phyloP scores from a whole-genome alignment of 192 early-diverging fungal genomes.

The Entomortierella beljakovae region DNA sequence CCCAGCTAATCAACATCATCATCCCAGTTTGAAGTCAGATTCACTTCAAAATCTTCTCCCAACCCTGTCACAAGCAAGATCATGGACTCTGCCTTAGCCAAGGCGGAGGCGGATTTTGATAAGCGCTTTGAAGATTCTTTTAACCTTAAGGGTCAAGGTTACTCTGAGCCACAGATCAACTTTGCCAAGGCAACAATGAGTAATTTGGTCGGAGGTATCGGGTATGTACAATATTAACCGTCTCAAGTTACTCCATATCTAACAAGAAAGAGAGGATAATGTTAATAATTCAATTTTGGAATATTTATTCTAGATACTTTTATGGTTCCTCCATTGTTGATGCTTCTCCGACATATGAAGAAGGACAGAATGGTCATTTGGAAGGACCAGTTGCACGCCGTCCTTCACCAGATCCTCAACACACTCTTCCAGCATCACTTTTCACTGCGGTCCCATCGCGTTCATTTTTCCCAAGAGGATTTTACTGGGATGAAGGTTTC shows the following conservation, averaged over 20 bases:
- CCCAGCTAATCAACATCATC: neutral
- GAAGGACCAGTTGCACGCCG: slow-evolving; percentile 52
- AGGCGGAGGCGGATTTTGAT: slow-evolving; percentile 66
- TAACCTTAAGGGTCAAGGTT: slow-evolving; percentile 74
- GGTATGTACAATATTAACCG: slow-evolving; percentile 57
- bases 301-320: slow-evolving; percentile 64
- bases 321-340: slow-evolving; percentile 83
- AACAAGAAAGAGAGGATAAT: neutral
- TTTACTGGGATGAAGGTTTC: slow-evolving; percentile 97
- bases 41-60: slow-evolving; percentile 41
- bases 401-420: slow-evolving; percentile 61
- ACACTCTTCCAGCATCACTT: slow-evolving; percentile 74
- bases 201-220: slow-evolving; percentile 91
- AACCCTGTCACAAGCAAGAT: slow-evolving; percentile 19
- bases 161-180: slow-evolving; percentile 64
- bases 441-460: slow-evolving; percentile 89
- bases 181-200: slow-evolving; percentile 83
- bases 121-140: slow-evolving; percentile 80
- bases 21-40: slow-evolving; percentile 48
- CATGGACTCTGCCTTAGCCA: slow-evolving; percentile 35
- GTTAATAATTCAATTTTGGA: neutral
- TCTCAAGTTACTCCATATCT: too few species aligned
- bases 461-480: slow-evolving; percentile 97
- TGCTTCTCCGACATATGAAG: slow-evolving; percentile 69
- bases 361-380: slow-evolving; percentile 67